Evolutionary conservation across 345 rosid genomes (phyloP), one percentile per base, ranked within the genome.

Genomic region (Crucihimalaya himalaica): DNA sequence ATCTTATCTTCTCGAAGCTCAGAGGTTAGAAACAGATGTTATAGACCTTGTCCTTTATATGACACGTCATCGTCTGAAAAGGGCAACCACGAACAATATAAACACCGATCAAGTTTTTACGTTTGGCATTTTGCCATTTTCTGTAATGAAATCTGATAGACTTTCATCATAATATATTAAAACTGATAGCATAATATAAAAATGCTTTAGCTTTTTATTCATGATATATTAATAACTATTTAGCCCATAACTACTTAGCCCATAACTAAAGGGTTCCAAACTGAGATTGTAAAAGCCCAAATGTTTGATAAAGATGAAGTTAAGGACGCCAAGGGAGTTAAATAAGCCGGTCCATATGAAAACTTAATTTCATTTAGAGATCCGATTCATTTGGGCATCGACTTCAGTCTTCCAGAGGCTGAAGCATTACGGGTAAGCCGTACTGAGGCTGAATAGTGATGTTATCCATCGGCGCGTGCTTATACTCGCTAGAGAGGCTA

Each of bases 391-490:
- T 27, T 53, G 63, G 46, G 16, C 6, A 20, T 20, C 20, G 25
- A n/a, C 23, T 20, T 34, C 59, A 66, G 23, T 32, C 25, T 5
- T 54, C 19, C 5, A 83, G 59, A 53, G 81, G 81, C 32, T 81
- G 72, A 4, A 82, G 15, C 16, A 63, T 31, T 34, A 81, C 15
- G 5, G 81, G 85, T 23, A 84, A 61, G 28, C 81, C 84, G 47
- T 39, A 74, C 16, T 71, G 79, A 5, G 84, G 84, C 10, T 51
- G 69, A 18, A 84, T 13, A 48, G 68, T 71, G 19, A 80, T 28
- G 29, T 67, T 0, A 57, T 64, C 45, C 2, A 43, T 14, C 0
- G 90, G 87, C 2, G 84, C 66, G 69, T 83, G 86, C 21, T 80
- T 76, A 31, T 86, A 83, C 14, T 76, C 78, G 0, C 76, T 58